Evolutionary conservation across 2,329 filamentous ascomycete genomes (phyloP).

Genomic region (Domatiomyces catenatus): DNA sequence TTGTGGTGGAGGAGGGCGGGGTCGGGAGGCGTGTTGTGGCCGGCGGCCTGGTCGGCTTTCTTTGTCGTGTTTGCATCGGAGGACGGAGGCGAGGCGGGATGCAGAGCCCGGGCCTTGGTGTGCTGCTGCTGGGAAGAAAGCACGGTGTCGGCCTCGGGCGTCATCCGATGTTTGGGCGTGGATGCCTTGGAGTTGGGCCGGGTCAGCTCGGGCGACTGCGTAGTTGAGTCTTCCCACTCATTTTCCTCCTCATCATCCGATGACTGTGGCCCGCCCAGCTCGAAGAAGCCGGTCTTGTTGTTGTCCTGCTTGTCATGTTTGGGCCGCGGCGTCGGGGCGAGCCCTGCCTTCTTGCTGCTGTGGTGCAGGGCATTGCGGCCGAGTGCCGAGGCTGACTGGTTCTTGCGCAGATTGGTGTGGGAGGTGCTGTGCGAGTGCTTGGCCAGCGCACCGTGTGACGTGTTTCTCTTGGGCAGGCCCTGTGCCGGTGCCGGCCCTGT

Average conservation of each 20-base stretch:
- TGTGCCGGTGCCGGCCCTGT: not conserved
- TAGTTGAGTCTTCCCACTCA: conserved; percentile 34
- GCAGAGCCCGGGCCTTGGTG: not conserved
- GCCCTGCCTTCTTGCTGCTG: conserved; percentile 26
- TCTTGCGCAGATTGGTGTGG: conserved; percentile 29
- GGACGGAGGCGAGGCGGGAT: not conserved
- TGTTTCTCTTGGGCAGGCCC: conserved; percentile 17
- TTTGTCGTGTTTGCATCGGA: conserved; percentile 1
- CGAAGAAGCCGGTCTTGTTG: conserved; percentile 31
- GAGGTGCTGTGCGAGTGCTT: conserved; percentile 24
- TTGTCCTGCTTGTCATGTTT: conserved; percentile 25
- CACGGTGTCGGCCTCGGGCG: conserved; percentile 9
- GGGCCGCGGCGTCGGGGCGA: conserved; percentile 16
- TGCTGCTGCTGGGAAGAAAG: not conserved
- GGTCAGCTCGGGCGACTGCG: conserved; percentile 33
- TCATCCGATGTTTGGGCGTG: conserved; percentile 11
- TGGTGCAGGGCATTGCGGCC: conserved; percentile 23
- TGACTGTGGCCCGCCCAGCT: conserved; percentile 25
- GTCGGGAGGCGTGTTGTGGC: conserved; percentile 8
- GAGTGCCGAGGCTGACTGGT: conserved; percentile 29
- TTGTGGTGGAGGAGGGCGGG: conserved; percentile 17
- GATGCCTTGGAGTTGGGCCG: conserved; percentile 27
- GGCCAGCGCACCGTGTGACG: conserved; percentile 19
- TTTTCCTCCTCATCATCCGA: conserved; percentile 28
- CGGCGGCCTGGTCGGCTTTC: conserved; percentile 2